Base-by-base conservation (phyloP, 2,329 filamentous ascomycete genomes). In the Nemania sp. region DNA sequence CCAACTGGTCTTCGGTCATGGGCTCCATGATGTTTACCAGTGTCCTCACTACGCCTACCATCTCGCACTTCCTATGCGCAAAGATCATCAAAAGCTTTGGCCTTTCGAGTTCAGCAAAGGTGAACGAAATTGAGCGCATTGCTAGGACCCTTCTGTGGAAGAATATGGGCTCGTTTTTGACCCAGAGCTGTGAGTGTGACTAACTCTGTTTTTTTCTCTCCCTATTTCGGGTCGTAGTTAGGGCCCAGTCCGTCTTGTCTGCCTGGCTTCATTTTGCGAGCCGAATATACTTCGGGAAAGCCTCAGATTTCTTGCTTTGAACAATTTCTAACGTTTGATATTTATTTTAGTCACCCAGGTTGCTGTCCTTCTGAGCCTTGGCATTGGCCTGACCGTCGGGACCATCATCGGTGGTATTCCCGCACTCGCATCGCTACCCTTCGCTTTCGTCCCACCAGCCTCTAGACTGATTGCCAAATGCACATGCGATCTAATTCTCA, bases 61-160 rank as follows among this genome's bases (percentile, higher is more conserved):
- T 69, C 11, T 67, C 69, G 3, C 58, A 60, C 35, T 56, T 68
- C 3, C 65, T 71, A 12, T 71, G 69, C 49, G 21, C 58, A 4
- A 63, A 52, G 29, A 69, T 71, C 15, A 67, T 69, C 13, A 68
- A 67, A 12, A 67, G 58, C 25, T 71, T 69, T n/a, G 68, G 69
- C 2, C 62, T 70, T 12, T 47, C 68, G 4, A 37, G 57, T 9
- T 54, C 66, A 1, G 63, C 63, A 4, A 67, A 63, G 13, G 52
- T 64, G 12, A 64, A 35, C 13, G 65, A 69, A 7, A 62, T 71
- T 12, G 65, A 70, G 45, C 49, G 52, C 4, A 62, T 68, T 12
- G 62, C 68, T 1, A 56, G 54, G 13, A 54, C 43, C 12, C 54
- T 71, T 10, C 47, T 71, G 12, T 71, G 68, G 69, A 62, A 58